Base-by-base conservation (phyloP, 108 stramenopile genomes). In the Bacterosira constricta region DNA sequence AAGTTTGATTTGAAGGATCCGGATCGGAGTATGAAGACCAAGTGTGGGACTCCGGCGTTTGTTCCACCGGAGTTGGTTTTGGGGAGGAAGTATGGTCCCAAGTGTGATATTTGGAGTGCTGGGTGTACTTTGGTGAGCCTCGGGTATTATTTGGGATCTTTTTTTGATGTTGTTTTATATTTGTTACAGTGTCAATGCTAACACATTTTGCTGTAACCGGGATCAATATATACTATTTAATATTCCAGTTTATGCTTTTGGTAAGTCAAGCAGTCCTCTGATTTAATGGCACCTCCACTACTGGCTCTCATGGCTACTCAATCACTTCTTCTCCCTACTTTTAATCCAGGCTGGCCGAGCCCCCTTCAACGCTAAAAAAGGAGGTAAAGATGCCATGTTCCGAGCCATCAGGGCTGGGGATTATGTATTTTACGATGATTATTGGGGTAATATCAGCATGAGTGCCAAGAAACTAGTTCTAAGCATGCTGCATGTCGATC, bases 21-120 rank as follows among this genome's bases (percentile, higher is more conserved):
- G 5, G 52, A 53, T 8, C 15, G 80, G 1, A 60, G 60, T n/a
- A 80, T 96, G 70, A 83, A 81, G 46, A 96, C 94, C 9, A 79
- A 93, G 46, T 96, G 95, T 64, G 99, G 98, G 5, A 98, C 98
- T 21, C 96, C 96, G 13, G 94, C 96, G 13, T 97, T 96, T 75
- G 97, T 98, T 13, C 97, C 98, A 0, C 98, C 98, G 1, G 98
- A 98, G 77, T 89, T 98, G 25, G 38, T 97, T 26, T 66, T 84
- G 6, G 87, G 90, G 0, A 74, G 82, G 23, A 73, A 63, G 18
- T 99, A 98, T 62, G 89, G 93, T 9, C 73, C 77, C 8, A 81
- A 83, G 18, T 96, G 89, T 25, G 98, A 99, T 70, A 86, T 98
- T 70, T 99, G 97, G 97, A 85, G 86, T 61, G 73, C 90, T 18